Conservation (phyloP, 192 early-diverging fungal species). For the Borealophlyctis nickersoniae region DNA sequence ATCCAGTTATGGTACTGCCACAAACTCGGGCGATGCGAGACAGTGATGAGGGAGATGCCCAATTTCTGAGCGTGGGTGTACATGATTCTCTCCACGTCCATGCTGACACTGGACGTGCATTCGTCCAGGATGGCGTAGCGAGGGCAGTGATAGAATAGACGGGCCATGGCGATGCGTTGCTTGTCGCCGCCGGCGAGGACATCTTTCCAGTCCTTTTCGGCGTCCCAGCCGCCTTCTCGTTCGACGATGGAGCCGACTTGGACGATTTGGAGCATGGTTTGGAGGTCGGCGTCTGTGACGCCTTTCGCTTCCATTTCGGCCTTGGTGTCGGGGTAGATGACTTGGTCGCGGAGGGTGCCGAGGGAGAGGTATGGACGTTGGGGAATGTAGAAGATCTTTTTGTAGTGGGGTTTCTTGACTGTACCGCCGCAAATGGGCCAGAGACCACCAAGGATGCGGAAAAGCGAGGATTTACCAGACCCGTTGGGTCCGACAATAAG, state of each 20-base stretch:
- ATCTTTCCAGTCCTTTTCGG: slow-evolving; percentile 64
- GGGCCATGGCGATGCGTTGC: slow-evolving; percentile 84
- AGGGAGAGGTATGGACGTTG: slow-evolving; percentile 95
- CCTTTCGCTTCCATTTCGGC: slow-evolving; percentile 51
- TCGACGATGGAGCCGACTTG: slow-evolving; percentile 71
- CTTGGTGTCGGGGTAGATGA: slow-evolving; percentile 90
- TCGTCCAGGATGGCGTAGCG: slow-evolving; percentile 95
- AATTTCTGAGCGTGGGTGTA: slow-evolving; percentile 54
- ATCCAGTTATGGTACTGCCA: slow-evolving; percentile 98
- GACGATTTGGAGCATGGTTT: slow-evolving; percentile 77
- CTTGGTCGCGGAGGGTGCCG: slow-evolving; percentile 90
- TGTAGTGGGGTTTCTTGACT: slow-evolving; percentile 29
- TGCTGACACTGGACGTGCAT: slow-evolving; percentile 86
- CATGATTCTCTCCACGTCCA: slow-evolving; percentile 91
- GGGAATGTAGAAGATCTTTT: slow-evolving; percentile 95
- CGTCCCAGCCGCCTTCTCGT: slow-evolving; percentile 59
- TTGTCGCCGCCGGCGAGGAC: slow-evolving; percentile 86
- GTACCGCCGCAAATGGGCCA: slow-evolving; percentile 89
- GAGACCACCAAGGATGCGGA: slow-evolving; percentile 92
- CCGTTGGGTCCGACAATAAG: slow-evolving; percentile 95
- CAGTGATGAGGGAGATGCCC: slow-evolving; percentile 84
- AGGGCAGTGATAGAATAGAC: slow-evolving; percentile 95
- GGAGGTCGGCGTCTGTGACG: slow-evolving; percentile 74
- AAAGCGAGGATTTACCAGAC: slow-evolving; percentile 82
- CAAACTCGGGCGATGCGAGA: slow-evolving; percentile 87